A percentile compares a stretch with the other conserved stretches of the same genome.
These are phyloP conservation scores for Candida glucosophila DNA, from an alignment of 1,139 yeast species.

Conservation along the genomic window DNA sequence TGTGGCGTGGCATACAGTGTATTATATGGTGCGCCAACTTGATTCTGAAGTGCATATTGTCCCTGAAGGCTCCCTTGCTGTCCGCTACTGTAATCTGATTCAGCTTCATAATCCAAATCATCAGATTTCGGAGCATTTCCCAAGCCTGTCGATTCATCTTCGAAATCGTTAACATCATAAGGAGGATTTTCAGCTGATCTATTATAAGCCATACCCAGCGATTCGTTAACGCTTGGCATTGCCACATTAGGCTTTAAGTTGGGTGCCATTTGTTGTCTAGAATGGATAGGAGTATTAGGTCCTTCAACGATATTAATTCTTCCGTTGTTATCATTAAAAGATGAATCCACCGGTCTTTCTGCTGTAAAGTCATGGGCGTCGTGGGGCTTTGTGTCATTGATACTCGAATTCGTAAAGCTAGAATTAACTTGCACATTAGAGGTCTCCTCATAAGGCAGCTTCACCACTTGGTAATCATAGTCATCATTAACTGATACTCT, in stretches of 20 bases:
- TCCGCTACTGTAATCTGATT: conserved; percentile 70
- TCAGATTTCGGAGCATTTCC: conserved; percentile 9
- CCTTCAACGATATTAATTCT: conserved; percentile 19
- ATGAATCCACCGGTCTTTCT: conserved; percentile 5
- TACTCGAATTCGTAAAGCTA: conserved; percentile 13
- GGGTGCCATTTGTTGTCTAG: conserved; percentile 27
- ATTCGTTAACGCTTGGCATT: conserved; percentile 18
- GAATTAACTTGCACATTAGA: conserved; percentile 2
- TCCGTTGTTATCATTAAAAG: conserved; percentile 8
- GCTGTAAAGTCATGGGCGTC: conserved; percentile 27
- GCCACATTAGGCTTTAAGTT: conserved; percentile 20
- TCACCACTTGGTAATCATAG: conserved; percentile 15
- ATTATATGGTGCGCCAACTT: too few relatives aligned
- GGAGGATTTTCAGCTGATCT: conserved; percentile 1
- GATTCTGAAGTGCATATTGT: conserved; percentile 21
- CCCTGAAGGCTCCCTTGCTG: conserved; percentile 76
- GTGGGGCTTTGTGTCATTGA: conserved; percentile 28
- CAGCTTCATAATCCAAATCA: conserved; percentile 25
- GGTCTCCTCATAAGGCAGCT: conserved; percentile 1
- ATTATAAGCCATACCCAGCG: conserved; percentile 10
- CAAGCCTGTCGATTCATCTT: conserved; percentile 17
- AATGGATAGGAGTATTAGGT: conserved; percentile 24
- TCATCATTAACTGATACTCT: conserved; percentile 19
- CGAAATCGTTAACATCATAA: conserved; percentile 39
- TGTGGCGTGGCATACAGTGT: neutral